phyloP scores from a whole-genome alignment of 78 protist species.

The Protostelium mycophagum region DNA sequence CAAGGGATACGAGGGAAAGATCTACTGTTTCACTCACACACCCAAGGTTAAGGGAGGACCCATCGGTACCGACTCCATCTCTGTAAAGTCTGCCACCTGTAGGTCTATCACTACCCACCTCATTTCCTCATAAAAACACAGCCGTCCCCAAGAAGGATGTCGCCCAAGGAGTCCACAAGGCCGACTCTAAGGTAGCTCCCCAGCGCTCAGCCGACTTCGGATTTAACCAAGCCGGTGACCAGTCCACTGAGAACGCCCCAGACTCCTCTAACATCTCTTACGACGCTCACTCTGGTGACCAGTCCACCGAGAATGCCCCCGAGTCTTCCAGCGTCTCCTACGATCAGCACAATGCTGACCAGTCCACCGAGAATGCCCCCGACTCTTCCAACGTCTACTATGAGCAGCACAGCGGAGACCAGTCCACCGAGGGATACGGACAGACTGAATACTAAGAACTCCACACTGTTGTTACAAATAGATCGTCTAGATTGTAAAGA shows the following conservation, averaged over 20 bases:
- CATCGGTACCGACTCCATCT: conserved; percentile 51
- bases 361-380: neutral
- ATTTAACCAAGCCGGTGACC: neutral
- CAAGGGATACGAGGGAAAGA: conserved; percentile 44
- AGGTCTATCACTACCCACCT: too few relatives aligned
- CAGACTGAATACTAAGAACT: neutral
- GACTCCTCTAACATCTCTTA: neutral
- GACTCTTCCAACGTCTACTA: neutral
- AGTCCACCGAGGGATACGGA: neutral
- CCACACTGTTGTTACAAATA: neutral
- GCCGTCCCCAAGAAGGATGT: conserved; percentile 2
- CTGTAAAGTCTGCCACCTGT: conserved; percentile 39
- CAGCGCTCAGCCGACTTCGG: neutral
- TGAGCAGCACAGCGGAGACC: neutral
- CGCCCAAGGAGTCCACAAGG: neutral
- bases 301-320: neutral
- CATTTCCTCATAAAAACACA: neutral
- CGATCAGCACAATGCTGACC: neutral
- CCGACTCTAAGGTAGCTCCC: neutral
- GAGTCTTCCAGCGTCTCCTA: neutral
- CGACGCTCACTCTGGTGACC: neutral
- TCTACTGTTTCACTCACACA: conserved; percentile 61
- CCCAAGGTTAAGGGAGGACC: conserved; percentile 52
- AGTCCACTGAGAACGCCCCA: neutral
- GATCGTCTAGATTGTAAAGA: too few relatives aligned